Percentiles rank a stretch among this genome's conserved stretches.
Conservation (phyloP, 139 green algal genomes). For the Gonium pectorale region DNA sequence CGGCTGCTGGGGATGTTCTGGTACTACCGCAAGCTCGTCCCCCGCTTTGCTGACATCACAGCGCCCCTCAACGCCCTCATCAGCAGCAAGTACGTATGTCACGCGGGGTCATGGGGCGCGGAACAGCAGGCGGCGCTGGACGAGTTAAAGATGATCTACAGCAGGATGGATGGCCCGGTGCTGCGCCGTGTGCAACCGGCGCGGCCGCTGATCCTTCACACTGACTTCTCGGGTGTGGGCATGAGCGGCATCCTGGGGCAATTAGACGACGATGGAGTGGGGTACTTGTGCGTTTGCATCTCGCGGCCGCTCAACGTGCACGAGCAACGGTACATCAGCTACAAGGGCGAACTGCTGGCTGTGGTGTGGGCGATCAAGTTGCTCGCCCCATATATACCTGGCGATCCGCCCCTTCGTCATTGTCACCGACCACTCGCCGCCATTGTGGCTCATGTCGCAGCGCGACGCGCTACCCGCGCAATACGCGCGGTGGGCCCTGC, state of each 20-base stretch:
- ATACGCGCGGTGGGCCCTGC: too few relatives aligned
- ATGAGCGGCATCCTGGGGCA: slow-evolving; percentile 57
- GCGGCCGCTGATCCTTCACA: too few relatives aligned
- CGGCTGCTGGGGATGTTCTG: not conserved
- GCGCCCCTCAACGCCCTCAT: not conserved
- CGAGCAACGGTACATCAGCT: slow-evolving; percentile 40
- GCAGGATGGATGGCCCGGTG: too few relatives aligned
- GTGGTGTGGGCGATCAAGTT: too few relatives aligned
- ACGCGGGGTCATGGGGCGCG: not conserved
- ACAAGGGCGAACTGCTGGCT: too few relatives aligned
- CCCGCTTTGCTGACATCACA: not conserved
- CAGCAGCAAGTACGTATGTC: not conserved
- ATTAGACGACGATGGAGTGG: slow-evolving; percentile 30
- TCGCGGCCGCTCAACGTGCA: slow-evolving; percentile 26
- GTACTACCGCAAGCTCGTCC: not conserved
- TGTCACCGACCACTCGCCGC: too few relatives aligned
- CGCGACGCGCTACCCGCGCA: too few relatives aligned
- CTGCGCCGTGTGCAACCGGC: too few relatives aligned
- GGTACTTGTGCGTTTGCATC: slow-evolving; percentile 44
- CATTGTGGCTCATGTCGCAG: too few relatives aligned
- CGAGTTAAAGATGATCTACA: slow-evolving; percentile 12
- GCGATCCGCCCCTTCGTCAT: too few relatives aligned
- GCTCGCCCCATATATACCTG: too few relatives aligned
- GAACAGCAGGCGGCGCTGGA: slow-evolving; percentile 22
- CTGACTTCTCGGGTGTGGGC: too few relatives aligned